Conservation (phyloP, 345 rosid genomes). For the Linum lewisii region DNA sequence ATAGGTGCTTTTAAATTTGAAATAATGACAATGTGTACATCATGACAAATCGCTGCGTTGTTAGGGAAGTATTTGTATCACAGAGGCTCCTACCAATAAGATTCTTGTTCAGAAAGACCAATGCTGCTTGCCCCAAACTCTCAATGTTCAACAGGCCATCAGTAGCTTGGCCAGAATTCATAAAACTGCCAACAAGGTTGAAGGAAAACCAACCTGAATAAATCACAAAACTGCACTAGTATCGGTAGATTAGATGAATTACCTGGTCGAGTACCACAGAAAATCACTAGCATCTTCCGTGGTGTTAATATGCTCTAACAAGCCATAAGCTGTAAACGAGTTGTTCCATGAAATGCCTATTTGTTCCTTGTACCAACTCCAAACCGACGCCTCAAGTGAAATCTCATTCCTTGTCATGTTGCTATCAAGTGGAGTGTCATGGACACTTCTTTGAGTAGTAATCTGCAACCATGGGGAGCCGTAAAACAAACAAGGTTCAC, state of each 20-base stretch:
- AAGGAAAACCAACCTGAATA: background rate
- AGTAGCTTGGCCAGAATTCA: conserved; percentile 16
- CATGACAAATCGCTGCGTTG: too few relatives aligned
- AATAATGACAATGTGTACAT: too few relatives aligned
- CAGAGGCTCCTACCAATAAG: conserved; percentile 23
- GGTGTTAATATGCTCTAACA: conserved; percentile 49
- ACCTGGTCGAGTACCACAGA: conserved; percentile 58
- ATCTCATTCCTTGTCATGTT: conserved; percentile 15
- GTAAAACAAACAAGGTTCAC: background rate
- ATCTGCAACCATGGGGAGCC: conserved; percentile 27
- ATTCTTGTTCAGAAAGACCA: conserved; percentile 44
- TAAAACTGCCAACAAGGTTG: conserved; percentile 24
- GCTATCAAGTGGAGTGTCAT: conserved; percentile 21
- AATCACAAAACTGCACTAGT: background rate
- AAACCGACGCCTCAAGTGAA: conserved; percentile 18
- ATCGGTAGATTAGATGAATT: background rate
- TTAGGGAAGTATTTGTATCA: too few relatives aligned
- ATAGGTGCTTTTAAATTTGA: too few relatives aligned
- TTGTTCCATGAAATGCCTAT: conserved; percentile 41
- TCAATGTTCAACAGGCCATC: conserved; percentile 22
- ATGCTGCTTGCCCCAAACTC: conserved; percentile 59
- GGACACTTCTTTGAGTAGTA: conserved; percentile 39
- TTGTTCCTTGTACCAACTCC: conserved; percentile 52
- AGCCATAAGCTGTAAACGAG: conserved; percentile 31
- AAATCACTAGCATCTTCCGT: conserved; percentile 52